Conservation (phyloP, 805 yeast genomes). For the Candida qinlingensis region DNA sequence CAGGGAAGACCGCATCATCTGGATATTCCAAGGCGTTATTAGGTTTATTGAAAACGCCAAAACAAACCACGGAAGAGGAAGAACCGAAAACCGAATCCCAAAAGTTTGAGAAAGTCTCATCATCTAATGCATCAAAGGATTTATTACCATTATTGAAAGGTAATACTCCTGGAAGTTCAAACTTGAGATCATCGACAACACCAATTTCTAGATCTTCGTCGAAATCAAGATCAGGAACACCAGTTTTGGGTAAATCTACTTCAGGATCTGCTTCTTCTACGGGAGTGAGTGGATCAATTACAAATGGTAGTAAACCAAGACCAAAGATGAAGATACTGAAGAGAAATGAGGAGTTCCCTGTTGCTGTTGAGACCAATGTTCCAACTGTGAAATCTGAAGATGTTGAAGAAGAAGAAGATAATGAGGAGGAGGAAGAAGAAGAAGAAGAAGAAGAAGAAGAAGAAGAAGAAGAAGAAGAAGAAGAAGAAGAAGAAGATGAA, state of each 20-base stretch:
- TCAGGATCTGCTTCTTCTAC: background rate
- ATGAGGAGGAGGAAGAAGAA: background rate
- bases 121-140: conserved; percentile 14
- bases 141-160: conserved; percentile 13
- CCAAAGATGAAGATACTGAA: conserved; percentile 22
- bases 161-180: background rate
- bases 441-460: background rate
- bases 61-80: background rate
- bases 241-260: background rate
- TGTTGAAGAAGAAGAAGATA: background rate
- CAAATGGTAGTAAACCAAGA: background rate
- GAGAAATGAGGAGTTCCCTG: conserved; percentile 11
- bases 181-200: background rate
- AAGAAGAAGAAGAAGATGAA: background rate
- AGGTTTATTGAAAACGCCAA: conserved; percentile 16
- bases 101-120: background rate
- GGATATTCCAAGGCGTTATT: conserved; percentile 18
- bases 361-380: background rate
- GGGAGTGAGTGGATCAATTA: too few species aligned
- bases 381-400: background rate
- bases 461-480: background rate
- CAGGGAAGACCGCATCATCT: background rate
- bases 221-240: conserved; percentile 1
- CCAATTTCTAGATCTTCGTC: background rate
- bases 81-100: background rate